Conservation (phyloP, 495 filamentous ascomycete genomes). For the Schizothecium vesticola region DNA sequence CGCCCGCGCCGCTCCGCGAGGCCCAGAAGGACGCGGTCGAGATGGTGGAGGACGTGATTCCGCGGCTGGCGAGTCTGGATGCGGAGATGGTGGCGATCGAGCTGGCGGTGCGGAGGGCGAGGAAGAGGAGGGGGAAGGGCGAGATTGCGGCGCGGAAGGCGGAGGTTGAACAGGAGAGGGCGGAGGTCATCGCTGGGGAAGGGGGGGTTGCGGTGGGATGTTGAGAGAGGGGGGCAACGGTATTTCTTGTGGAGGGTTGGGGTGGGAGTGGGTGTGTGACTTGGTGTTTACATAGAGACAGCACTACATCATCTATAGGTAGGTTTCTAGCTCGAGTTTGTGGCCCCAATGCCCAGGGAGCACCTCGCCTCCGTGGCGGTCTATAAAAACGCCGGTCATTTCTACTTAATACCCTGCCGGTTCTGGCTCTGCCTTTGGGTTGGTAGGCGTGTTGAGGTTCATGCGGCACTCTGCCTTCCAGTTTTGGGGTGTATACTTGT, state of each 20-base stretch:
- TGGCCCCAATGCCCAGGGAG: not conserved
- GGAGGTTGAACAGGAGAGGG: constrained; percentile 7
- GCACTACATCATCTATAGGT: not conserved
- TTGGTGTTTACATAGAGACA: not conserved
- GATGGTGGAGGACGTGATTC: constrained; percentile 42
- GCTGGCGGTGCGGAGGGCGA: constrained; percentile 44
- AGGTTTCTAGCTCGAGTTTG: not conserved
- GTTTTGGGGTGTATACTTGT: constrained; percentile 76
- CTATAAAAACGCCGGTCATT: not conserved
- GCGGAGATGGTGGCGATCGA: constrained; percentile 46
- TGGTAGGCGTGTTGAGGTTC: constrained; percentile 54
- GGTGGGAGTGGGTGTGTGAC: no score
- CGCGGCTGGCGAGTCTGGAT: constrained; percentile 38
- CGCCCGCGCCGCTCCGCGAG: constrained; percentile 52
- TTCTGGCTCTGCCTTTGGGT: constrained; percentile 47
- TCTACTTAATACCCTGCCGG: constrained; percentile 46
- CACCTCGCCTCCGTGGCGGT: not conserved
- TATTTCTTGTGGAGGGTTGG: not conserved
- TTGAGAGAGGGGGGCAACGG: not conserved
- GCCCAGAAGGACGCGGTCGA: constrained; percentile 49
- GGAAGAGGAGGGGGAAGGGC: constrained; percentile 46
- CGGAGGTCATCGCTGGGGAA: not conserved
- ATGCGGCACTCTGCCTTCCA: constrained; percentile 71
- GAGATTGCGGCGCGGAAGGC: constrained; percentile 24
- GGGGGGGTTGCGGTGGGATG: not conserved